These are phyloP conservation scores for Asterophora parasitica DNA, from an alignment of 768 basidiomycete genomes.

Conservation along the genomic window DNA sequence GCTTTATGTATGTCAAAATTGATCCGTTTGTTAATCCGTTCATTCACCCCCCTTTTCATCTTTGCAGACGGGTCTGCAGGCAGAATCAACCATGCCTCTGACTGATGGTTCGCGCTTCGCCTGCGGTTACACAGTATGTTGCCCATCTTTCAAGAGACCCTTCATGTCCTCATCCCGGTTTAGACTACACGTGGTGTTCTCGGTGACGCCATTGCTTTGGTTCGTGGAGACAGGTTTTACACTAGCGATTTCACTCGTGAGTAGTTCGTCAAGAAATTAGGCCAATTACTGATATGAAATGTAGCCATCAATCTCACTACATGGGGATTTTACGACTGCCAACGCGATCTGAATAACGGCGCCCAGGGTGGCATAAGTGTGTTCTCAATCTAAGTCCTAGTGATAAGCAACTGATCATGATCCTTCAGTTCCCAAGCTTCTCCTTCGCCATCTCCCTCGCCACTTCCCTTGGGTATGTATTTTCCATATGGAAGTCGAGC, in stretches of 20 bases:
- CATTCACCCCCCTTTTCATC: neutral
- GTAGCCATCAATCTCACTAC: constrained; percentile 41
- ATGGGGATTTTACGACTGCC: constrained; percentile 50
- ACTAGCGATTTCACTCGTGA: constrained; percentile 47
- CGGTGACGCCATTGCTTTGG: constrained; percentile 46
- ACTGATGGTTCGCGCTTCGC: constrained; percentile 22
- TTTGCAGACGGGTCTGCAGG: constrained; percentile 22
- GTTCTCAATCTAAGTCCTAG: neutral
- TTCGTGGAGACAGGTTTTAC: constrained; percentile 49
- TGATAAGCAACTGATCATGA: neutral
- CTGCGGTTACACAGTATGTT: constrained; percentile 24
- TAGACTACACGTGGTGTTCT: constrained; percentile 45
- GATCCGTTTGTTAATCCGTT: neutral
- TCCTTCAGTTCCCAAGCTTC: constrained; percentile 15
- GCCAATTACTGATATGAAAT: neutral
- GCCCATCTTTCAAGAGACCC: neutral
- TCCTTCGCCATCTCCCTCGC: constrained; percentile 17
- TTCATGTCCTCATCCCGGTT: neutral
- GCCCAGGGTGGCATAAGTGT: constrained; percentile 16
- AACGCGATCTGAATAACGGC: constrained; percentile 32
- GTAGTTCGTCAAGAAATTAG: constrained; percentile 5
- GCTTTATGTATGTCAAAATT: constrained; percentile 21
- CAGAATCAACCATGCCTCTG: constrained; percentile 26
- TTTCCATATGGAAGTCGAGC: neutral
- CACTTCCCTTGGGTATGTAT: constrained; percentile 17